Percentiles rank a stretch among this genome's conserved stretches.
Evolutionary conservation across 331 rosid genomes (phyloP).

Genomic region (Cydonia oblonga): DNA sequence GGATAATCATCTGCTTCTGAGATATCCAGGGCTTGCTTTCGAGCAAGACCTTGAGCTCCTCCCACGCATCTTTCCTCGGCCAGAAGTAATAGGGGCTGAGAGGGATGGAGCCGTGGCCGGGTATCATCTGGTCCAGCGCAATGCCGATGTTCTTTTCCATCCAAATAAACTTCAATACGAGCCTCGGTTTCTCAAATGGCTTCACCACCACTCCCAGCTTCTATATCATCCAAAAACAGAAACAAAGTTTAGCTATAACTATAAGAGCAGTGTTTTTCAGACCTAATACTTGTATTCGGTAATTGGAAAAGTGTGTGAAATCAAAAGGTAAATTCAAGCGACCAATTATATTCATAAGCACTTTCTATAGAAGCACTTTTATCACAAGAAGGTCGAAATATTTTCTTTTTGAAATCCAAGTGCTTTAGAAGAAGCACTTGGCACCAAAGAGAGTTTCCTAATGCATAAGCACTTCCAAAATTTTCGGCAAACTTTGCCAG

Average conservation of each 20-base stretch:
- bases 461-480: no score
- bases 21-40: conserved; percentile 99
- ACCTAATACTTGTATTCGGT: not conserved
- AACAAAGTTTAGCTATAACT: not conserved
- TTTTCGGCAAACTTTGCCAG: no score
- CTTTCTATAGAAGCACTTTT: no score
- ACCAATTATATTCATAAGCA: no score
- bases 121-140: conserved; percentile 74
- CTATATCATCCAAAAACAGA: conserved; percentile 23
- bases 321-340: no score
- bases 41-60: conserved; percentile 91
- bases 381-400: no score
- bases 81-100: conserved; percentile 94
- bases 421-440: no score
- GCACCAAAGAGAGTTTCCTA: no score
- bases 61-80: conserved; percentile 99
- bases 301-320: not conserved
- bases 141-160: conserved; percentile 98
- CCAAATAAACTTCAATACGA: conserved; percentile 89
- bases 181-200: conserved; percentile 61
- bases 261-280: not conserved
- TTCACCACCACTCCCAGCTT: conserved; percentile 86
- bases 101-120: conserved; percentile 81
- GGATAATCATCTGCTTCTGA: conserved; percentile 94
- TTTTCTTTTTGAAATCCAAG: no score